Conservation (phyloP, 176 grass and related monocot species). For the Coix lacrymajobi region DNA sequence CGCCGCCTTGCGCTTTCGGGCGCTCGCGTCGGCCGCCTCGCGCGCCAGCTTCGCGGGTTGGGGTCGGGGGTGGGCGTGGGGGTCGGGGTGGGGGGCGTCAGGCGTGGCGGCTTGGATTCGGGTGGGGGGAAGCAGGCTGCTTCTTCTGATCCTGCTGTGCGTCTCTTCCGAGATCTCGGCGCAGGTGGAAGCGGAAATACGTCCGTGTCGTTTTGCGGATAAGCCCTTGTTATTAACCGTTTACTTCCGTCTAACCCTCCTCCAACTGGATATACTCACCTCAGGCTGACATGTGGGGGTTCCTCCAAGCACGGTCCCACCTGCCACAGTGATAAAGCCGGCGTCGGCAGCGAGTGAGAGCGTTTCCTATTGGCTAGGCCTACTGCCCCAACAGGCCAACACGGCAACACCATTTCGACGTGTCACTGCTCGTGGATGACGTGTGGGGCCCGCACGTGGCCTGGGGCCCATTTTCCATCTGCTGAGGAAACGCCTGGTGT, state of each 20-base stretch:
- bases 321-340: not conserved
- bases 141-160: constrained; percentile 3
- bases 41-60: constrained; percentile 61
- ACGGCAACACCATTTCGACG: not conserved
- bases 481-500: not conserved
- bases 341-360: not conserved
- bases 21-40: constrained; percentile 86
- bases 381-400: not conserved
- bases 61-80: not conserved
- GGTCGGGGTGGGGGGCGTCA: not conserved
- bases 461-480: not conserved
- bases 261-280: not conserved
- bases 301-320: fast-evolving
- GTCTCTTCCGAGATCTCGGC: constrained; percentile 41
- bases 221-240: not conserved
- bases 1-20: constrained; percentile 78
- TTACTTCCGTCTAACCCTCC: not conserved
- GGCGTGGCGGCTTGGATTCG: constrained; percentile 35
- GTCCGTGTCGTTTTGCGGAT: constrained; percentile 20
- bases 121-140: constrained; percentile 12
- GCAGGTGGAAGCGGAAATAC: constrained; percentile 1
- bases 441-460: not conserved
- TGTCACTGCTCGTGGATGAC: not conserved
- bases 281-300: not conserved
- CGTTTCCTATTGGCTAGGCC: not conserved